Base-by-base conservation (phyloP, 257 asterid species). In the Jacaranda mimosifolia region DNA sequence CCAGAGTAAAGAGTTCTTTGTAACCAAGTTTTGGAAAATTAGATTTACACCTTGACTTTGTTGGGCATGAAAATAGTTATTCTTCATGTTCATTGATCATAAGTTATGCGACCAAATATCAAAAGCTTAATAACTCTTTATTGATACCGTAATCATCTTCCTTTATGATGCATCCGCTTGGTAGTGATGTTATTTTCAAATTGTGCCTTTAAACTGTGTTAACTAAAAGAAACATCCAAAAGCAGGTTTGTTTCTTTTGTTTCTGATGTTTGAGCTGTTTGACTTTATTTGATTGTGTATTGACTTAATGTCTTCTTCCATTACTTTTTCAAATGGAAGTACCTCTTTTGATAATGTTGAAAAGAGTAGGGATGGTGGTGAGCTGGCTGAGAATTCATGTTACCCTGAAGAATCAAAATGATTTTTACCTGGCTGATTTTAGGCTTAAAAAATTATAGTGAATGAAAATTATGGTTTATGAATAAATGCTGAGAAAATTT, bases 41-140 rank as follows among this genome's bases (percentile, higher is more conserved):
- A 46, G 57, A 62, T 39, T 58, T 62, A 48, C 58, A 52, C 58
- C 13, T 57, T 32, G 7, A 21, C 15, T 21, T 66, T 42, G 9
- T 71, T 55, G 76, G 39, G 26, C 73, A 36, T 53, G 46, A 70
- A 26, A 70, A n/a, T 8, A 57, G 58, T 53, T 38, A 17, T 2
- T n/a, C 11, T 63, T 38, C 62, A 55, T 17, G 62, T 5, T 36
- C 26, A 57, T 18, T 21, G 10, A 26, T 21, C 14, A 18, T 17
- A 18, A 15, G 56, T 42, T 17, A 7, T 64, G 19, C 1, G 17
- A 35, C 3, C 68, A 35, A 35, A 4, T 63, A 35, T 12, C 5
- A 4, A 36, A 13, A 63, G 68, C 48, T 12, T 13, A 6, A 39
- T 5, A 39, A 39, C 51, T 38, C 14, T 39, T 38, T 64, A 43